A percentile compares a stretch with the other conserved stretches of the same genome.
phyloP scores from a whole-genome alignment of 495 filamentous ascomycete genomes.

The Aspergillus ostianus region DNA sequence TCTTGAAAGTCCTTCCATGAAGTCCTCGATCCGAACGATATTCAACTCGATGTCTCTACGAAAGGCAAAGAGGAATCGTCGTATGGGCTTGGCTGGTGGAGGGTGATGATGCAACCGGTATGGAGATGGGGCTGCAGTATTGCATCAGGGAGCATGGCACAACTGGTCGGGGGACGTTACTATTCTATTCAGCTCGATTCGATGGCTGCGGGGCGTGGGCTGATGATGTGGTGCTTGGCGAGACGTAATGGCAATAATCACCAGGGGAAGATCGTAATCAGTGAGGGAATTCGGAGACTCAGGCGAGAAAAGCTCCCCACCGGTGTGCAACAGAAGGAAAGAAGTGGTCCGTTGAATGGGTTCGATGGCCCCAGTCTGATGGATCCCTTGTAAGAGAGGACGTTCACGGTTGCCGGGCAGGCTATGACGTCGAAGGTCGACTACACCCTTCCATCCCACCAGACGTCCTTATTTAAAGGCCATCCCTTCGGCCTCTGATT shows the following conservation, averaged over 20 bases:
- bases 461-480: conserved; percentile 4
- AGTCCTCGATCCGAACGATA: conserved; percentile 19
- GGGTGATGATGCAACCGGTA: conserved; percentile 19
- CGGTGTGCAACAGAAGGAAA: neutral
- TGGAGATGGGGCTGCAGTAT: conserved; percentile 6
- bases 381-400: neutral
- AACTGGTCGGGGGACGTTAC: neutral
- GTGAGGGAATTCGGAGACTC: neutral
- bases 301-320: neutral
- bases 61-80: conserved; percentile 10
- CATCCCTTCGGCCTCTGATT: neutral
- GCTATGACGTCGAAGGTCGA: conserved; percentile 20
- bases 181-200: conserved; percentile 13
- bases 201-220: conserved; percentile 6
- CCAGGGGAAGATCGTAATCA: neutral
- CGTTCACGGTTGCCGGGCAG: neutral
- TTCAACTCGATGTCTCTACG: conserved; percentile 23
- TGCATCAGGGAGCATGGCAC: conserved; percentile 12
- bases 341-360: too few species aligned
- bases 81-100: conserved; percentile 5
- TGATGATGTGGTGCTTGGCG: conserved; percentile 15
- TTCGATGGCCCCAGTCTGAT: neutral
- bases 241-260: conserved; percentile 17
- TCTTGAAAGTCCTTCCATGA: conserved; percentile 9
- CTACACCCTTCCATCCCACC: neutral